Base-by-base conservation (phyloP, 192 early-diverging fungal species). In the Entrophospora sp. region DNA sequence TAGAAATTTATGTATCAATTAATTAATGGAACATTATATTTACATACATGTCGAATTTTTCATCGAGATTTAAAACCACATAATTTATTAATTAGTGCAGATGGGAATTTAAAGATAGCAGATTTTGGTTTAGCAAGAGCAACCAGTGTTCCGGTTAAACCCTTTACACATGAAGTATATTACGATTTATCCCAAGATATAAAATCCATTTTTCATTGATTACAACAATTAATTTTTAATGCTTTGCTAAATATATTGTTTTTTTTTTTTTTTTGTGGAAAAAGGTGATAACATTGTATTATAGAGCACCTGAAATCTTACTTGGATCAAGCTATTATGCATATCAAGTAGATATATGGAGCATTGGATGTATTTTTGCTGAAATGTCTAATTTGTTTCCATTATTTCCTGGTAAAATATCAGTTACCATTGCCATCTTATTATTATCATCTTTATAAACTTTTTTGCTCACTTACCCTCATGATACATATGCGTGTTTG, bases 321-420 rank as follows among this genome's bases (percentile, higher is more conserved):
- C 53, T 87, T 16, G 85, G 85, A 9, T 69, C 75, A 20, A 81
- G 81, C 20, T 73, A 82, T 46, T 87, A 87, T 70, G 75, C 79
- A 7, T 83, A 79, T 4, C 87, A 87, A 0, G 78, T 91, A 7
- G 92, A 94, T 61, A 90, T 94, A 73, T 94, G 92, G 91, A 88
- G 87, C 10, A 83, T 96, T 28, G 96, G 96, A 3, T 99, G 96
- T 69, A 99, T 99, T 27, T 95, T 99, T 83, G 96, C 83, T 16
- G 96, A 99, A 71, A 70, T 99, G 42, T 77, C 94, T 12, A 86
- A 88, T 53, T 89, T 89, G 38, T 81, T 88, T 65, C 93, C 96
- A 13, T 66, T 96, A 36, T 68, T 94, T 14, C 86, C 85, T 37
- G 96, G 92, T 51, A 70, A 75, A 52, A 87, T n/a, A n/a, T n/a